Percentiles rank a stretch among this genome's conserved stretches.
Conservation (phyloP, 1,139 yeast species). For the Yarrowia galli region DNA sequence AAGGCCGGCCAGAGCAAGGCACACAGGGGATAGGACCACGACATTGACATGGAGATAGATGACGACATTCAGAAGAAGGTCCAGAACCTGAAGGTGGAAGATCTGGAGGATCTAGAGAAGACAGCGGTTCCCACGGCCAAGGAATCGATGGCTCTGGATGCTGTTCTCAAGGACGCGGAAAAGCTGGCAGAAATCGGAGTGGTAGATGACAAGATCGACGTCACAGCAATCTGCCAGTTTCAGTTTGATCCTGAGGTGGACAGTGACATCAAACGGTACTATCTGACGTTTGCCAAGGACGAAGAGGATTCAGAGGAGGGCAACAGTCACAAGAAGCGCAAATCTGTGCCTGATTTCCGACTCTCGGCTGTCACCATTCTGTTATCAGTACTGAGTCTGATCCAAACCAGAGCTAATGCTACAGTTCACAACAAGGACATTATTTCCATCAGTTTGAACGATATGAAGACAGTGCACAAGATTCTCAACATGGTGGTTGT, state of each 20-base stretch:
- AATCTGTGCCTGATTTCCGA: conserved; percentile 23
- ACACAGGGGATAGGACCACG: background rate
- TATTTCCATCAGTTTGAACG: conserved; percentile 80
- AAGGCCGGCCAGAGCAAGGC: background rate
- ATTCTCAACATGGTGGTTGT: conserved; percentile 68
- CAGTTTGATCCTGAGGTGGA: conserved; percentile 10
- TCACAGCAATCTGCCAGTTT: conserved; percentile 7
- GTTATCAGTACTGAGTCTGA: conserved; percentile 4
- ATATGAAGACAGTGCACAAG: conserved; percentile 74
- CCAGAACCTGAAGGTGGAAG: conserved; percentile 9
- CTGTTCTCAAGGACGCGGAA: conserved; percentile 7
- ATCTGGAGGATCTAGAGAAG: conserved; percentile 24
- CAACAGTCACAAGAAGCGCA: conserved; percentile 6
- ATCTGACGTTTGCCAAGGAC: conserved; percentile 21
- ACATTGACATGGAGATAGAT: background rate
- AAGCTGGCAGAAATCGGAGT: conserved; percentile 12
- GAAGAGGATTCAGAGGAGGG: conserved; percentile 3
- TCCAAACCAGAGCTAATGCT: conserved; percentile 12
- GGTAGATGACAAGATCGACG: conserved; percentile 8
- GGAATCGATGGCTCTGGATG: conserved; percentile 6
- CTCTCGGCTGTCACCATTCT: conserved; percentile 3
- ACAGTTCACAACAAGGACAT: conserved; percentile 48
- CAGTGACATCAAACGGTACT: conserved; percentile 16
- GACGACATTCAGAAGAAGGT: background rate
- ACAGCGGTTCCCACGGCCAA: conserved; percentile 4